These are phyloP conservation scores for Xerocomus brunneocitrinus DNA, from an alignment of 768 basidiomycete species.

Conservation along the genomic window DNA sequence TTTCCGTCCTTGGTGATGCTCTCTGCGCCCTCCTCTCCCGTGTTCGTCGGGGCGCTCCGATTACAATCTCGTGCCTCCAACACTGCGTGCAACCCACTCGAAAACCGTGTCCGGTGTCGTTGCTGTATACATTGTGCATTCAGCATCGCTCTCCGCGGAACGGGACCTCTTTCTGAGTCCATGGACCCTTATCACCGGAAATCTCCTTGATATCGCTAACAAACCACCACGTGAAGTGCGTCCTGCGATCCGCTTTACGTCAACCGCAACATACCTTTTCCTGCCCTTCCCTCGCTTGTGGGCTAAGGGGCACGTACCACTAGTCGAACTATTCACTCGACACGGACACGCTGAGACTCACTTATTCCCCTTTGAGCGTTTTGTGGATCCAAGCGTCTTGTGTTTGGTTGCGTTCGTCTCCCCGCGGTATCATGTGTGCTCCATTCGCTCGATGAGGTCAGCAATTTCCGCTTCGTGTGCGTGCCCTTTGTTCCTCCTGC, in stretches of 20 bases:
- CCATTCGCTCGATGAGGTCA: constrained; percentile 14
- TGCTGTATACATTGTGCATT: not conserved
- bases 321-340: constrained; percentile 18
- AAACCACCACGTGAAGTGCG: constrained; percentile 16
- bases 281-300: constrained; percentile 30
- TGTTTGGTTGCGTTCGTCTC: constrained; percentile 7
- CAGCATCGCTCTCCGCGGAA: not conserved
- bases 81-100: constrained; percentile 3
- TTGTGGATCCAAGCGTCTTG: constrained; percentile 11
- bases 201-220: constrained; percentile 24
- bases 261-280: constrained; percentile 26
- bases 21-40: constrained; percentile 12
- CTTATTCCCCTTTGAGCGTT: constrained; percentile 11
- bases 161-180: constrained; percentile 5
- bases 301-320: constrained; percentile 21
- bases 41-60: constrained; percentile 17
- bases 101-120: not conserved
- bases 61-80: not conserved
- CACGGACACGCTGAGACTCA: constrained; percentile 25
- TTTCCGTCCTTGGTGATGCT: constrained; percentile 10
- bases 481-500: constrained; percentile 3
- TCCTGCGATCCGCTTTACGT: constrained; percentile 26
- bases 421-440: constrained; percentile 16
- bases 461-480: constrained; percentile 25
- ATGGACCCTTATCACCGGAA: constrained; percentile 27